phyloP scores from a whole-genome alignment of 169 alveolate genomes.

The Babesia gibsoni region DNA sequence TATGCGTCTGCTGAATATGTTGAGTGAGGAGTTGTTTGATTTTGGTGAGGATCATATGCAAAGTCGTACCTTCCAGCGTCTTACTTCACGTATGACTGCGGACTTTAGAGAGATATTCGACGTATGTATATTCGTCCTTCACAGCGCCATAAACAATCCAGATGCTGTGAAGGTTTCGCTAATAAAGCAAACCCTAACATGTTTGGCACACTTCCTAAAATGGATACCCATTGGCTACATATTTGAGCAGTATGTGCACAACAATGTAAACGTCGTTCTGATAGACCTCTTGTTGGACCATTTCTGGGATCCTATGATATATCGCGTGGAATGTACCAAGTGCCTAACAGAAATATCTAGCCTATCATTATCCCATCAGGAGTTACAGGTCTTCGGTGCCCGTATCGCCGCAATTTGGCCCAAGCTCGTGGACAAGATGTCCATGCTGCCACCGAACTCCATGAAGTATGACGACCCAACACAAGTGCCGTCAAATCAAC shows the following conservation, averaged over 20 bases:
- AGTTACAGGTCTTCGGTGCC: slow-evolving; percentile 65
- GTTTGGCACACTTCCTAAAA: slow-evolving; percentile 88
- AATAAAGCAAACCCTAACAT: slow-evolving; percentile 86
- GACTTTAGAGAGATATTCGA: slow-evolving; percentile 83
- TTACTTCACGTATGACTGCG: slow-evolving; percentile 74
- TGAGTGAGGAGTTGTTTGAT: slow-evolving; percentile 94
- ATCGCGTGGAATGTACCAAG: slow-evolving; percentile 88
- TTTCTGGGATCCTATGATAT: slow-evolving; percentile 87
- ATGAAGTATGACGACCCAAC: slow-evolving; percentile 77
- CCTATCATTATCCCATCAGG: slow-evolving; percentile 71
- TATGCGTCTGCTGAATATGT: slow-evolving; percentile 92
- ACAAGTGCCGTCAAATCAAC: slow-evolving; percentile 71
- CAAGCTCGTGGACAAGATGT: slow-evolving; percentile 72
- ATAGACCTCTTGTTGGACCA: slow-evolving; percentile 79
- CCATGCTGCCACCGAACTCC: slow-evolving; percentile 75
- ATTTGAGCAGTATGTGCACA: slow-evolving; percentile 82
- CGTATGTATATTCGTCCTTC: slow-evolving; percentile 87
- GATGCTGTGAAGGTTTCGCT: slow-evolving; percentile 77
- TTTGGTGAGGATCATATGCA: slow-evolving; percentile 89
- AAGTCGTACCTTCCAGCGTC: slow-evolving; percentile 77
- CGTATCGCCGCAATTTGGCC: slow-evolving; percentile 78
- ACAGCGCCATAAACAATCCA: slow-evolving; percentile 80
- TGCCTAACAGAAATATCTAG: slow-evolving; percentile 91
- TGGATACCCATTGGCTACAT: slow-evolving; percentile 95
- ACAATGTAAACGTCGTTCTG: slow-evolving; percentile 65